Conservation (phyloP, 2,329 filamentous ascomycete species). For the Bisporella sp. region DNA sequence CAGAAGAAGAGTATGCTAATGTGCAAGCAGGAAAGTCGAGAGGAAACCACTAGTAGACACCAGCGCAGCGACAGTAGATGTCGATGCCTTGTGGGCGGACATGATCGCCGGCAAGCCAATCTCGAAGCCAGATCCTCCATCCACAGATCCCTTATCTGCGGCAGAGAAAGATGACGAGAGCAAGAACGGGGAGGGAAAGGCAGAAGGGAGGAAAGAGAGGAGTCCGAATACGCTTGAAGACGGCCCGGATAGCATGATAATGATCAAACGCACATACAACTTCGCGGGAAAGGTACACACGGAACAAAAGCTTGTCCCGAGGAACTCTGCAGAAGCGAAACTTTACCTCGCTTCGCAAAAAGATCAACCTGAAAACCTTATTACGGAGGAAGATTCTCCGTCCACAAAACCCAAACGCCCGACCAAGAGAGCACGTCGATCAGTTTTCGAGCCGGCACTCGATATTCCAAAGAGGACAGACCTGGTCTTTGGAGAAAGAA, state of each 20-base stretch:
- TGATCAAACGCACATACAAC: conserved; percentile 65
- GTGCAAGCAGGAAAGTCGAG: conserved; percentile 14
- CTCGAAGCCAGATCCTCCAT: conserved; percentile 1
- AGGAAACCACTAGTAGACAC: conserved; percentile 21
- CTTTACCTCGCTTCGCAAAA: conserved; percentile 50
- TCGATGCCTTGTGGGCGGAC: conserved; percentile 63
- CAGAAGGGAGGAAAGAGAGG: conserved; percentile 4
- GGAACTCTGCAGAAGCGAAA: conserved; percentile 58
- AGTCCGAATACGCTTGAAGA: conserved; percentile 19
- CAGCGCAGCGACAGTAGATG: conserved; percentile 53
- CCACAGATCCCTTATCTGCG: no score
- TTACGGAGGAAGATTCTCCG: conserved; percentile 5
- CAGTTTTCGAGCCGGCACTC: conserved; percentile 52
- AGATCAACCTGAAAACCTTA: conserved; percentile 22
- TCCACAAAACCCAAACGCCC: conserved; percentile 24
- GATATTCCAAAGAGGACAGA: conserved; percentile 43
- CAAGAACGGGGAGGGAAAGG: not conserved
- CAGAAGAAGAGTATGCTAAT: no score
- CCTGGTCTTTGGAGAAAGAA: conserved; percentile 48
- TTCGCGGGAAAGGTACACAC: conserved; percentile 68
- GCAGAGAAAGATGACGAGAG: not conserved
- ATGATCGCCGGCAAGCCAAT: conserved; percentile 45
- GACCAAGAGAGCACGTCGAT: conserved; percentile 36
- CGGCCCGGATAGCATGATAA: conserved; percentile 37
- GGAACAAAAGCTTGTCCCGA: conserved; percentile 62